Percentiles rank a stretch among this genome's conserved stretches.
These are phyloP conservation scores for Falciphora oryzae DNA, from an alignment of 2,329 filamentous ascomycete genomes.

Conservation along the genomic window DNA sequence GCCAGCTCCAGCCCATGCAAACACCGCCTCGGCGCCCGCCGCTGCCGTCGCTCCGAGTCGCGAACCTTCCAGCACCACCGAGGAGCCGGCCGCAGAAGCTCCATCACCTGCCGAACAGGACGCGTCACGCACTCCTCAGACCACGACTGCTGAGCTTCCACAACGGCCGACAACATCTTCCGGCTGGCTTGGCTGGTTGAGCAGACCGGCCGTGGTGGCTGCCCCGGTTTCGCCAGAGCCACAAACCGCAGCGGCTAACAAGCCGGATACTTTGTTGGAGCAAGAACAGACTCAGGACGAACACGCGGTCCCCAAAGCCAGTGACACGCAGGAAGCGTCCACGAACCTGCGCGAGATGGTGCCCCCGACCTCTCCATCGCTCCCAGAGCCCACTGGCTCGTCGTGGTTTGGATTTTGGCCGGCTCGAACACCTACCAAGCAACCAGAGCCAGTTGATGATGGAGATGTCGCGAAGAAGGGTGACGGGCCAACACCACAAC, in stretches of 20 bases:
- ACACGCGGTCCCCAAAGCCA: too few relatives aligned
- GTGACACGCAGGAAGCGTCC: too few relatives aligned
- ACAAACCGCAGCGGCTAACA: not conserved
- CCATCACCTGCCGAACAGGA: not conserved
- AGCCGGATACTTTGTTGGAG: not conserved
- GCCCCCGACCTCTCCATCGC: not conserved
- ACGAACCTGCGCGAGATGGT: not conserved
- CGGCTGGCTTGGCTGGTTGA: slow-evolving; percentile 52
- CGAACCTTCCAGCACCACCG: not conserved
- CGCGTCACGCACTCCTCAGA: not conserved
- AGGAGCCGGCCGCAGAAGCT: too few relatives aligned
- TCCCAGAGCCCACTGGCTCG: slow-evolving; percentile 19
- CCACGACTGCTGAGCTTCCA: slow-evolving; percentile 13
- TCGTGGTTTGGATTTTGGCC: slow-evolving; percentile 30
- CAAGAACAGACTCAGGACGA: not conserved
- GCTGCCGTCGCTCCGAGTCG: not conserved
- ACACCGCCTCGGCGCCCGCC: not conserved
- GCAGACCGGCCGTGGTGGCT: slow-evolving; percentile 20
- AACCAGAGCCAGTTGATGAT: too few relatives aligned
- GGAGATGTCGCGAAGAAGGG: too few relatives aligned
- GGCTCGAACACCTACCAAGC: not conserved
- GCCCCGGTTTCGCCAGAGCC: slow-evolving; percentile 6
- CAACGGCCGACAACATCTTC: slow-evolving; percentile 29
- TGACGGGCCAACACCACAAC: not conserved
- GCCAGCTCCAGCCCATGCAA: not conserved